Evolutionary conservation across 2,329 filamentous ascomycete species (phyloP).

Genomic region (Epichloe brachyelytri): DNA sequence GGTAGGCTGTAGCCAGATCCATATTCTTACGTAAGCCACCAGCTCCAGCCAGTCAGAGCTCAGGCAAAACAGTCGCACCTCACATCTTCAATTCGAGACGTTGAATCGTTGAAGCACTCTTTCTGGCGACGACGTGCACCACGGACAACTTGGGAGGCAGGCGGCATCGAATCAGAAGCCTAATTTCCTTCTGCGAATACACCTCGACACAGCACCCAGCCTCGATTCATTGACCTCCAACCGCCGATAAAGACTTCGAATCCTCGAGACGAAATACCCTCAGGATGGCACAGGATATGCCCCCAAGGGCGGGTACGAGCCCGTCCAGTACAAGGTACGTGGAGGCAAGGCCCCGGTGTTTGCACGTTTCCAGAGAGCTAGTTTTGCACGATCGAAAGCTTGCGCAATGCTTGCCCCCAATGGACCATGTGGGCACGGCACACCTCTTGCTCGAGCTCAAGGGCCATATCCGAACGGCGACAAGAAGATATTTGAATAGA

Average conservation of each 20-base stretch:
- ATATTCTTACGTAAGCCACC: not conserved
- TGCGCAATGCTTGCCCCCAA: too few relatives aligned
- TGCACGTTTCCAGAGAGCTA: too few relatives aligned
- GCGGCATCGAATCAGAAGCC: not conserved
- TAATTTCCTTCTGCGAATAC: not conserved
- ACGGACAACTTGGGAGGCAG: not conserved
- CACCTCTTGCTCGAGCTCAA: too few relatives aligned
- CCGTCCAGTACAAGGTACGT: conserved; percentile 90
- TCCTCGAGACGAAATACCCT: conserved; percentile 10
- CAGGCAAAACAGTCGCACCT: conserved; percentile 1
- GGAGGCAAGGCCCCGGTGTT: not conserved
- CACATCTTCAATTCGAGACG: not conserved
- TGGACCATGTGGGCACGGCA: too few relatives aligned
- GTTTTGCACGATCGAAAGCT: too few relatives aligned
- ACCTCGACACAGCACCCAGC: not conserved
- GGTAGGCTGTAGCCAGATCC: not conserved
- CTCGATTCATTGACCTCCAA: not conserved
- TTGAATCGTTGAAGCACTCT: not conserved
- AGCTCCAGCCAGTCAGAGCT: not conserved
- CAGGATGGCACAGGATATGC: conserved; percentile 95
- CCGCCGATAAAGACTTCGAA: not conserved
- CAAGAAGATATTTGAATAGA: too few relatives aligned
- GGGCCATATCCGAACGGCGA: too few relatives aligned
- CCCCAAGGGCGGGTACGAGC: conserved; percentile 83
- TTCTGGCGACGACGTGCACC: not conserved